Evolutionary conservation across 2,329 filamentous ascomycete genomes (phyloP).

Genomic region (Dothiorella sarmentorum): DNA sequence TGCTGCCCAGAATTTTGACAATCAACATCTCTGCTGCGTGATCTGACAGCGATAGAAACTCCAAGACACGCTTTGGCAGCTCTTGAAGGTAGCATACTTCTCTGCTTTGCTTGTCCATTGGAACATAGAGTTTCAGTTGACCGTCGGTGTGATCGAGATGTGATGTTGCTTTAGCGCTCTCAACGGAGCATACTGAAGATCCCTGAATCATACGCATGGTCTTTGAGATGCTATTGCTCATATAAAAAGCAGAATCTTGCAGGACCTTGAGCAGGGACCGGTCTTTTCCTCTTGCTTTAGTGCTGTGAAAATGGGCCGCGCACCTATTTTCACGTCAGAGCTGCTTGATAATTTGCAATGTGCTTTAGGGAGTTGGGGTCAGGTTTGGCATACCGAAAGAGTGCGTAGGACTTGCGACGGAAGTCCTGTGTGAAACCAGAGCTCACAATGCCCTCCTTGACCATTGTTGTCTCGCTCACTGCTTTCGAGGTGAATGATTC

Average conservation of each 20-base stretch:
- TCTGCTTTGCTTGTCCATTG: not conserved
- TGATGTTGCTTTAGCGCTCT: not conserved
- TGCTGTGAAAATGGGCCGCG: not conserved
- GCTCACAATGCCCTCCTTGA: not conserved
- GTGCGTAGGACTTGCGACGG: not conserved
- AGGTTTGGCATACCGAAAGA: not conserved
- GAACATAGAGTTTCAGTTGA: not conserved
- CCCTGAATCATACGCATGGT: not conserved
- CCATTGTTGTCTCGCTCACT: not conserved
- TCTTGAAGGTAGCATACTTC: not conserved
- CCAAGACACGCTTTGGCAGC: not conserved
- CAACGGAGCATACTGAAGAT: not conserved
- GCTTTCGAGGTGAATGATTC: not conserved
- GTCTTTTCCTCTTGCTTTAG: not conserved
- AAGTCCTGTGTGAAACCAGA: not conserved
- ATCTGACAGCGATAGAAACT: not conserved
- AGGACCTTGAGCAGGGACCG: not conserved
- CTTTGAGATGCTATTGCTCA: not conserved
- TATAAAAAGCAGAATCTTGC: not conserved
- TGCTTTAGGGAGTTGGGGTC: not conserved
- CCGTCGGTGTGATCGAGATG: not conserved
- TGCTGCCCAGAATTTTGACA: not conserved
- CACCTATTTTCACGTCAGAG: not conserved
- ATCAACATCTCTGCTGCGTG: not conserved
- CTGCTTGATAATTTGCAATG: fast-evolving